Evolutionary conservation across 805 yeast genomes (phyloP), one percentile per base, ranked within the genome.

Genomic region (Alloascoidea hylecoeti): DNA sequence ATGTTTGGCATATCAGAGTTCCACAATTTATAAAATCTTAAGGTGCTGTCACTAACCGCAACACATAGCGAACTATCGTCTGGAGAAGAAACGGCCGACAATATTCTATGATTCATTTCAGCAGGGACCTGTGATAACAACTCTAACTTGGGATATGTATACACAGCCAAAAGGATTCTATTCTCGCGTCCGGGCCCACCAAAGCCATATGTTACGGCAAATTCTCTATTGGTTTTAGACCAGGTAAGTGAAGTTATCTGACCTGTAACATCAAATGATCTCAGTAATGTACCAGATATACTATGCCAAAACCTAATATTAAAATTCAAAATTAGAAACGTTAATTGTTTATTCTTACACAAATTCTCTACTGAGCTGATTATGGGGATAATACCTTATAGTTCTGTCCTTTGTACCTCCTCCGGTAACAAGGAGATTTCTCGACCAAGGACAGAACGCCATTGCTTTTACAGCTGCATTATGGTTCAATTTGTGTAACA

Each of bases 381-480:
- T n/a, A n/a, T n/a, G n/a, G n/a, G n/a, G n/a, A n/a, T 15, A 12
- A 18, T 18, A 41, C 43, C 43, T 56, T 5, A 86, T 70, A n/a
- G 68, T 68, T 37, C 88, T 61, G 52, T 88, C 96, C 47, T 74
- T 76, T 15, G 78, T 72, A 0, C 96, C 96, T 2, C 92, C 96
- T 0, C 96, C 96, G 0, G 96, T 85, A 1, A 89, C 96, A 27
- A 88, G 53, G 5, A 88, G 57, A 2, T 79, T 66, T 12, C 73
- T 73, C 15, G 84, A 68, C 96, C 96, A 86, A 0, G 96, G 96
- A 51, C 96, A 88, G 48, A 72, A 88, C 3, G 89, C 80, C 35
- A 88, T 61, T 0, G 95, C 96, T 48, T 86, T 86, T 0, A 88
- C 88, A 0, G 96, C 96, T 1, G 95, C 94, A 2, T 63, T 59